phyloP scores from a whole-genome alignment of 1,284 basidiomycete genomes.

The Chondrostereum purpureum region DNA sequence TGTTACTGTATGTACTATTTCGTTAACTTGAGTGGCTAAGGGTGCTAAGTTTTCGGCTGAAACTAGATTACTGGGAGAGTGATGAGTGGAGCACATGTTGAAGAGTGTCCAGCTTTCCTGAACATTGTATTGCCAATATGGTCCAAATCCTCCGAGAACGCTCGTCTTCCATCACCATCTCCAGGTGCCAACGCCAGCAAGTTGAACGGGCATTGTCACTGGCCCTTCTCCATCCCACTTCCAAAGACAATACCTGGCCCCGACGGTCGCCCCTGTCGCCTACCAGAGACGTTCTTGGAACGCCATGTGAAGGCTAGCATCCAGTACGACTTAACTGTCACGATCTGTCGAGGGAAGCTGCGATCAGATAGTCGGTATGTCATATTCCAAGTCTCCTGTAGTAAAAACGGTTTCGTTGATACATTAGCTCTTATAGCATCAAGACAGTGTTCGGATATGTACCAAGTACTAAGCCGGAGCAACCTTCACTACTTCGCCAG shows the following conservation, averaged over 20 bases:
- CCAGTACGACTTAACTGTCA: slow-evolving; percentile 39
- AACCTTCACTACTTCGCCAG: slow-evolving; percentile 38
- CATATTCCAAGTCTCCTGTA: not conserved
- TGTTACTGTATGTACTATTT: slow-evolving; percentile 26
- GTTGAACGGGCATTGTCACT: slow-evolving; percentile 34
- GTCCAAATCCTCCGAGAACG: slow-evolving; percentile 33
- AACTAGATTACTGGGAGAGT: slow-evolving; percentile 41
- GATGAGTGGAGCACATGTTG: slow-evolving; percentile 35
- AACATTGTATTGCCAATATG: slow-evolving; percentile 35
- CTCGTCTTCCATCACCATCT: slow-evolving; percentile 31
- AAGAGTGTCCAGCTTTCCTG: slow-evolving; percentile 36
- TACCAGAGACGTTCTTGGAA: slow-evolving; percentile 44
- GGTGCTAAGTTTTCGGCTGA: not conserved
- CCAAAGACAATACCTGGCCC: slow-evolving; percentile 30
- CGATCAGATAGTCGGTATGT: slow-evolving; percentile 39
- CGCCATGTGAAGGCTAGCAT: slow-evolving; percentile 36
- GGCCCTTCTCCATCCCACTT: slow-evolving; percentile 38
- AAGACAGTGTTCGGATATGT: slow-evolving; percentile 45
- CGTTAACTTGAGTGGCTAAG: not conserved
- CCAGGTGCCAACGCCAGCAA: slow-evolving; percentile 30
- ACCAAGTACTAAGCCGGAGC: slow-evolving; percentile 35
- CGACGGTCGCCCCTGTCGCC: slow-evolving; percentile 28
- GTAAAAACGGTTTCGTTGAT: not conserved
- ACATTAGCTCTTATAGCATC: slow-evolving; percentile 25
- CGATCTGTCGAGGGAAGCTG: slow-evolving; percentile 38